Evolutionary conservation across 768 basidiomycete species (phyloP).

Genomic region (Lyophyllum decastes): DNA sequence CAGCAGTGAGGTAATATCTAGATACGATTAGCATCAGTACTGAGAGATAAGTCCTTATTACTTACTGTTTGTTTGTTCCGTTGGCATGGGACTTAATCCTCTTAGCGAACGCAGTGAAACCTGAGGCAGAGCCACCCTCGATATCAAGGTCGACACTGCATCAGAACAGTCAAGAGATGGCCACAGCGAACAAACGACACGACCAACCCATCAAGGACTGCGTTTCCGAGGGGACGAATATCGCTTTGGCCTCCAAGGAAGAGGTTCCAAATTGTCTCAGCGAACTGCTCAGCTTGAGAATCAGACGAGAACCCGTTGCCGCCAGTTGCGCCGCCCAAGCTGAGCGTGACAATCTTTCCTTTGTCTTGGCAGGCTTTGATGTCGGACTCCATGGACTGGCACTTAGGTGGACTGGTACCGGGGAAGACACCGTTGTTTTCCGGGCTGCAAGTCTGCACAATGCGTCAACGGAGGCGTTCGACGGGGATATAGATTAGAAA

Average conservation of each 20-base stretch:
- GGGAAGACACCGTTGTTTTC: constrained; percentile 55
- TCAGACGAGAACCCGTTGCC: constrained; percentile 57
- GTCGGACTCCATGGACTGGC: constrained; percentile 54
- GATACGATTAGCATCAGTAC: neutral
- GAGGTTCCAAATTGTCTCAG: constrained; percentile 63
- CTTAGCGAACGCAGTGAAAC: constrained; percentile 50
- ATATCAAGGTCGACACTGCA: constrained; percentile 62
- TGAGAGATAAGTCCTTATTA: neutral
- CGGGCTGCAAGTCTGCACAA: constrained; percentile 57
- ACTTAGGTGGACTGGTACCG: constrained; percentile 64
- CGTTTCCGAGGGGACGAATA: constrained; percentile 63
- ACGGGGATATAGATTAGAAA: neutral
- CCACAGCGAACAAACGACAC: neutral
- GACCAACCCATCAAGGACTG: constrained; percentile 62
- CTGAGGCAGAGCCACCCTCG: constrained; percentile 52
- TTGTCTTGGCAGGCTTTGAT: constrained; percentile 66
- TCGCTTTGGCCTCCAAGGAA: constrained; percentile 63
- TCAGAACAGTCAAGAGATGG: neutral
- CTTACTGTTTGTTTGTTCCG: constrained; percentile 49
- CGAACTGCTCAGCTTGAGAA: constrained; percentile 54
- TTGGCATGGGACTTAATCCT: constrained; percentile 43
- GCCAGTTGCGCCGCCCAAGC: constrained; percentile 65
- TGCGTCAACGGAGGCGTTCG: neutral
- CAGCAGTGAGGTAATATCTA: constrained; percentile 58
- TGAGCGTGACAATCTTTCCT: constrained; percentile 60